Conservation (phyloP, 1,139 yeast species). For the Pneumocystis canis region DNA sequence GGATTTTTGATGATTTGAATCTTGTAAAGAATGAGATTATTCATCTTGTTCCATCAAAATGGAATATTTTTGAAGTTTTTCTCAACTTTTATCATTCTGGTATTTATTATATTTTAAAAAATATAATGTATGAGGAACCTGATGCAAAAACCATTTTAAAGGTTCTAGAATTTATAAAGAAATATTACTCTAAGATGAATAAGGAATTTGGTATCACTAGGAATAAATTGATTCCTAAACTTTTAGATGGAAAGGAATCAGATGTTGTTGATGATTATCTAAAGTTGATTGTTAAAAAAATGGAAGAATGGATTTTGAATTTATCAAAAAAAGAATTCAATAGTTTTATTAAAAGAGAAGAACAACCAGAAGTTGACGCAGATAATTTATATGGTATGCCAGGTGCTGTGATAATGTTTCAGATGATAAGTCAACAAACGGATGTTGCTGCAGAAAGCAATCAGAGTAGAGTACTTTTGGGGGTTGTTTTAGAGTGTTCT, state of each 20-base stretch:
- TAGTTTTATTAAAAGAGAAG: slow-evolving; percentile 45
- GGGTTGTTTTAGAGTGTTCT: slow-evolving; percentile 69
- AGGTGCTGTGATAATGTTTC: slow-evolving; percentile 55
- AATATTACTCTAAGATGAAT: slow-evolving; percentile 39
- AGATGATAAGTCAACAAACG: slow-evolving; percentile 80
- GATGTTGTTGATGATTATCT: slow-evolving; percentile 57
- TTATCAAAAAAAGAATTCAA: slow-evolving; percentile 43
- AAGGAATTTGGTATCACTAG: slow-evolving; percentile 34
- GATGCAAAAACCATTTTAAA: slow-evolving; percentile 27
- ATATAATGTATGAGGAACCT: slow-evolving; percentile 55
- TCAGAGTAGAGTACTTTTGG: slow-evolving; percentile 64
- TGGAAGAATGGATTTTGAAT: slow-evolving; percentile 68
- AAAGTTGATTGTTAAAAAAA: slow-evolving; percentile 49
- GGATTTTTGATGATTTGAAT: slow-evolving; percentile 71
- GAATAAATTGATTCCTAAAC: slow-evolving; percentile 29
- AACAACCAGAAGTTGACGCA: slow-evolving; percentile 61
- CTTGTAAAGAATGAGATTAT: slow-evolving; percentile 47
- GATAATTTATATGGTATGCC: slow-evolving; percentile 50
- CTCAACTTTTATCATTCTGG: slow-evolving; percentile 56
- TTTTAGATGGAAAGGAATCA: slow-evolving; percentile 50
- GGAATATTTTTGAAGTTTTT: slow-evolving; percentile 56
- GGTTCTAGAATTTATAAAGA: slow-evolving; percentile 61
- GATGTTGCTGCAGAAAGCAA: slow-evolving; percentile 83
- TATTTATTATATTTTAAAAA: slow-evolving; percentile 47
- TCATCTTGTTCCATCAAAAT: slow-evolving; percentile 51